phyloP scores from a whole-genome alignment of 2,329 filamentous ascomycete species.

The Waltergamsia citrina region DNA sequence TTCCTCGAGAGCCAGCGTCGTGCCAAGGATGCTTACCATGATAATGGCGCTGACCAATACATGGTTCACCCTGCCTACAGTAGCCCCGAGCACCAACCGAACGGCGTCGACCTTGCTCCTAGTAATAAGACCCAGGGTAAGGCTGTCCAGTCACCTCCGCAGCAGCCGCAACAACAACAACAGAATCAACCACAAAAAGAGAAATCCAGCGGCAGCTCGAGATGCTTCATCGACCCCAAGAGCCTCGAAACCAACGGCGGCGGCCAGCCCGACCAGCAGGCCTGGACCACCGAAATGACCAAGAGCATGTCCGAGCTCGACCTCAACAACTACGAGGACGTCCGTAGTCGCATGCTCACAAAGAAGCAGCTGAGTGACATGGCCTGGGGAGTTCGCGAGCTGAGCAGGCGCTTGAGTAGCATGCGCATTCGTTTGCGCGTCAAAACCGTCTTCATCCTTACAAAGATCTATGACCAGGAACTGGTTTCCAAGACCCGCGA shows the following conservation, averaged over 20 bases:
- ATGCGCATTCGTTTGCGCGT: constrained; percentile 77
- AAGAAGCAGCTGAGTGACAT: constrained; percentile 95
- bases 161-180: constrained; percentile 12
- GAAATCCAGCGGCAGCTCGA: constrained; percentile 9
- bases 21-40: constrained; percentile 15
- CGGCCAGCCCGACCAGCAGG: constrained; percentile 47
- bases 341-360: constrained; percentile 68
- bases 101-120: constrained; percentile 10
- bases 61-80: constrained; percentile 17
- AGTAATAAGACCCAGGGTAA: constrained; percentile 8
- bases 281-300: constrained; percentile 40
- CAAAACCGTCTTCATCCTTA: constrained; percentile 75
- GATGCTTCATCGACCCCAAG: constrained; percentile 25
- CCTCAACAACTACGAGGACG: constrained; percentile 19
- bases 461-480: constrained; percentile 81
- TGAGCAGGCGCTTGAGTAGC: constrained; percentile 77
- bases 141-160: constrained; percentile 2
- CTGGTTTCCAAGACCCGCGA: constrained; percentile 71
- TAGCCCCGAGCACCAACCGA: constrained; percentile 5
- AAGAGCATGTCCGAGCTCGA: constrained; percentile 31
- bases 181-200: too few species aligned
- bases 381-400: constrained; percentile 88
- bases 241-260: constrained; percentile 29
- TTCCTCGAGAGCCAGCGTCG: constrained; percentile 48
- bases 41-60: constrained; percentile 15